Percentiles rank a stretch among this genome's conserved stretches.
Evolutionary conservation across 2,329 filamentous ascomycete species (phyloP).

Genomic region (Hymenoscyphus scutula): DNA sequence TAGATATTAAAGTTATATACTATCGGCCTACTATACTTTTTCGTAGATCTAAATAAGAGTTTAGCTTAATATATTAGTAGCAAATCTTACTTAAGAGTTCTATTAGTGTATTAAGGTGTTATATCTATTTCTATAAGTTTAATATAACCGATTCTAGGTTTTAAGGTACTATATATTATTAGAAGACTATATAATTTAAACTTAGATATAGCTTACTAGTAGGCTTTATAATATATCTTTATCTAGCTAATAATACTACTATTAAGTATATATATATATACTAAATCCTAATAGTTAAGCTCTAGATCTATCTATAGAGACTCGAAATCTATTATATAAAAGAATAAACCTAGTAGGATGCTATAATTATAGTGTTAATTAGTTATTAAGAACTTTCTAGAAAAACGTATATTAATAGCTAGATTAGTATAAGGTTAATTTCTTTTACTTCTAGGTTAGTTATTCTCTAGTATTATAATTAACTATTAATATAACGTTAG

Average conservation of each 20-base stretch:
- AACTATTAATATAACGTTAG: not conserved
- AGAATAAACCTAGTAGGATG: conserved; percentile 67
- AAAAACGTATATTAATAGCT: too few relatives aligned
- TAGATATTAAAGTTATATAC: too few relatives aligned
- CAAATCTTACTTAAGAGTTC: conserved; percentile 55
- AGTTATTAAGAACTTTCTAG: too few relatives aligned
- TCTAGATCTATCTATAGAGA: conserved; percentile 59
- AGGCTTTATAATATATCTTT: too few relatives aligned
- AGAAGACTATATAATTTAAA: not conserved
- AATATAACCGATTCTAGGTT: conserved; percentile 70
- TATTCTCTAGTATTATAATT: not conserved
- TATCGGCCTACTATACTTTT: too few relatives aligned
- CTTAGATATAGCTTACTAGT: too few relatives aligned
- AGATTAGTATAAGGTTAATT: conserved; percentile 59
- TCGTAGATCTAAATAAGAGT: too few relatives aligned
- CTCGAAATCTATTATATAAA: conserved; percentile 75
- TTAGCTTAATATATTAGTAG: too few relatives aligned
- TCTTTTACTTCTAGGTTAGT: conserved; percentile 52
- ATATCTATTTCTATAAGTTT: too few relatives aligned
- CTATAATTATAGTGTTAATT: conserved; percentile 41
- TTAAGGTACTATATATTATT: conserved; percentile 63
- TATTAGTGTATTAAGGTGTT: conserved; percentile 73
- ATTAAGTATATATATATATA: conserved; percentile 71
- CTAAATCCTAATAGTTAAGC: conserved; percentile 58
- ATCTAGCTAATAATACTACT: too few relatives aligned